Evolutionary conservation across 805 yeast genomes (phyloP), one percentile per base, ranked within the genome.

Genomic region (Yamadazyma takamatsuzukensis): DNA sequence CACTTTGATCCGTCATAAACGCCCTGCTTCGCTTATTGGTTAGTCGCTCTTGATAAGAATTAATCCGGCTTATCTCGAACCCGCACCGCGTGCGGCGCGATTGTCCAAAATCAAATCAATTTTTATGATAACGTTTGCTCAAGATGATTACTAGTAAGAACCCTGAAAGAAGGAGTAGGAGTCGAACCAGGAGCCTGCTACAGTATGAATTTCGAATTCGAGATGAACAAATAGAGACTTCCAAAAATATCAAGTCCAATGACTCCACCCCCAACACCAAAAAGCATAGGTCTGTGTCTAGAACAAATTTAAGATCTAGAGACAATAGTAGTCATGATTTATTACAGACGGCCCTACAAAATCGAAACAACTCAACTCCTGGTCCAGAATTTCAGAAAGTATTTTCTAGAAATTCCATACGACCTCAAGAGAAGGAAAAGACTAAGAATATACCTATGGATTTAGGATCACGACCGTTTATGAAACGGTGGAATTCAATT

Each of bases 401-500:
- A 19, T n/a, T 30, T 14, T 14, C 23, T 6, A 25, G 15, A 12
- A 16, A n/a, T 12, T 29, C 32, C 15, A 5, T 29, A 5, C 26
- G 32, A 15, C 18, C 27, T 4, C 21, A 21, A 6, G 29, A 22
- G 17, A 25, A 18, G 16, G 29, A 19, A 2, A n/a, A 30, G 6
- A 30, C 21, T 14, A 36, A 34, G 18, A 33, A 40, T 23, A 40
- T 40, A 15, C 41, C 44, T 9, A 40, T 40, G 44, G 30, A 17
- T 2, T 25, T 33, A 19, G 34, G 28, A 13, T n/a, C 9, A 6
- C 24, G 46, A 15, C 48, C 46, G 2, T 19, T 27, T n/a, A 27
- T 40, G 14, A 42, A 40, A 30, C 21, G 45, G 15, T 45, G 48
- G 46, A 41, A 45, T 21, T 33, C 40, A 3, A 32, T 40, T 12